These are phyloP conservation scores for Colletotrichum tabaci DNA, from an alignment of 2,329 filamentous ascomycete genomes.

Conservation along the genomic window DNA sequence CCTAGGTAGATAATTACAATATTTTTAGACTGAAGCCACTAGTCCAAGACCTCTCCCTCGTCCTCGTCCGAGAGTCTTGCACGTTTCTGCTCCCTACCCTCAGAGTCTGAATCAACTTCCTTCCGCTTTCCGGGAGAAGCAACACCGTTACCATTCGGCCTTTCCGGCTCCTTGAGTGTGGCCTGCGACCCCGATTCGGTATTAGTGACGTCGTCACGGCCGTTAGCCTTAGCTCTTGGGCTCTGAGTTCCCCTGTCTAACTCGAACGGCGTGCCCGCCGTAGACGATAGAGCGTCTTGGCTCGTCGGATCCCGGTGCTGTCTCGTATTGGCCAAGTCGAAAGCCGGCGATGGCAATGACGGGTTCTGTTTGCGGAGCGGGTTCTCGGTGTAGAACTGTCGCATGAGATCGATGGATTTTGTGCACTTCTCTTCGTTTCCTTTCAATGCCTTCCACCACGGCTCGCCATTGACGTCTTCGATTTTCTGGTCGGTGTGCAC, in stretches of 20 bases:
- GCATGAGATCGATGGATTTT: constrained; percentile 83
- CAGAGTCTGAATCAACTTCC: constrained; percentile 54
- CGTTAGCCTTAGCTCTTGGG: constrained; percentile 59
- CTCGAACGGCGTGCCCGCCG: constrained; percentile 64
- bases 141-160: constrained; percentile 49
- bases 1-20: constrained; percentile 34
- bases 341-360: constrained; percentile 67
- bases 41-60: constrained; percentile 60
- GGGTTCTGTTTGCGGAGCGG: constrained; percentile 72
- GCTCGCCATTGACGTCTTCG: constrained; percentile 79
- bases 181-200: constrained; percentile 55
- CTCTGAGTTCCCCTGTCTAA: constrained; percentile 66
- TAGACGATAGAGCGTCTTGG: constrained; percentile 63
- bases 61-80: constrained; percentile 61
- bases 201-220: constrained; percentile 52
- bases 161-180: constrained; percentile 46
- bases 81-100: constrained; percentile 60
- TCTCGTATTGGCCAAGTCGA: constrained; percentile 70
- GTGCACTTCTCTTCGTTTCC: constrained; percentile 80
- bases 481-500: constrained; percentile 82
- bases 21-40: constrained; percentile 14
- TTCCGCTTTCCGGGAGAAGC: constrained; percentile 61
- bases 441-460: constrained; percentile 90
- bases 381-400: constrained; percentile 77
- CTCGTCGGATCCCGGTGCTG: constrained; percentile 62